phyloP scores from a whole-genome alignment of 495 filamentous ascomycete species.

The Mytilinidion resinicola region DNA sequence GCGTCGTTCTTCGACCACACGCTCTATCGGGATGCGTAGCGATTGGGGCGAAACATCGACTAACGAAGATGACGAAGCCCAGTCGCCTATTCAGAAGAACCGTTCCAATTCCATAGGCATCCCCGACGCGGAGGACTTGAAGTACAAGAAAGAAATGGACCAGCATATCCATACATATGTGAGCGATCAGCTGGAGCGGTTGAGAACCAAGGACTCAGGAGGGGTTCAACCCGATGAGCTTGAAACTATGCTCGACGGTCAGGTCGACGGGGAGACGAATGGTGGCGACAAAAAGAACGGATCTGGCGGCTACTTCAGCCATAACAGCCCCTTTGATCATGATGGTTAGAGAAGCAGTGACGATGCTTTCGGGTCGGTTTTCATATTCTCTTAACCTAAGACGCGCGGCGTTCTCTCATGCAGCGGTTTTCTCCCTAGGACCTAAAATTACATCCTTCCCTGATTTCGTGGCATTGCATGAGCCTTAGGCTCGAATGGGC shows the following conservation, averaged over 20 bases:
- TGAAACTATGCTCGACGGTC: conserved; percentile 32
- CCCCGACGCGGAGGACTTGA: conserved; percentile 30
- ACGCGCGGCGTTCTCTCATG: too few relatives aligned
- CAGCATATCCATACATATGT: conserved; percentile 38
- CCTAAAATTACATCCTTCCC: too few relatives aligned
- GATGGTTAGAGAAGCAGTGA: background rate
- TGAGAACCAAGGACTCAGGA: conserved; percentile 25
- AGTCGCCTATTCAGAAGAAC: conserved; percentile 5
- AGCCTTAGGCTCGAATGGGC: background rate
- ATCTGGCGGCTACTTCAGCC: conserved; percentile 12
- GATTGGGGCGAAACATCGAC: conserved; percentile 57
- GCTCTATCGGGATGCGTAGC: conserved; percentile 82
- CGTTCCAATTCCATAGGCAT: conserved; percentile 27
- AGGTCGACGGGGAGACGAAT: conserved; percentile 10
- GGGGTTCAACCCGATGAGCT: conserved; percentile 31
- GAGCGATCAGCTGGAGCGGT: conserved; percentile 32
- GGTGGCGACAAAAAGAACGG: conserved; percentile 3
- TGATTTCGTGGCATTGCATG: too few relatives aligned
- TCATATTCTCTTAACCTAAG: too few relatives aligned
- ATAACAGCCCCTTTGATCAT: background rate
- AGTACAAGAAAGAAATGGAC: conserved; percentile 32
- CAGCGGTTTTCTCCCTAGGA: too few relatives aligned
- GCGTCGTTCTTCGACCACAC: conserved; percentile 73
- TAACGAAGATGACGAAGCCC: conserved; percentile 38
- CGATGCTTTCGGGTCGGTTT: too few relatives aligned